phyloP scores from a whole-genome alignment of 108 stramenopile genomes.

The Pseudonitzschia multistriata region DNA sequence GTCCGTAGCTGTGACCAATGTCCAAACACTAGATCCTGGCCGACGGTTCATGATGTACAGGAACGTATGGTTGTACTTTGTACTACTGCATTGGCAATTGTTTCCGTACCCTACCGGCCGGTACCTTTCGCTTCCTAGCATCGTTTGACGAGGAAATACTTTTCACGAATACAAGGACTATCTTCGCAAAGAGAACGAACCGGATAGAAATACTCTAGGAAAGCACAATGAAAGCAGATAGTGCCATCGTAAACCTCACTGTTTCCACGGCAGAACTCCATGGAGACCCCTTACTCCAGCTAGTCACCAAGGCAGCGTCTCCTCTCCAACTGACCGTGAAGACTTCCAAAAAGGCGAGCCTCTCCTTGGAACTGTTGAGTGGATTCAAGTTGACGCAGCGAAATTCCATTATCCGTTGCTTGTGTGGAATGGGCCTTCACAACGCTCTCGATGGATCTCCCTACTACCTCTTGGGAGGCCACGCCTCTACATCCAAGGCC shows the following conservation, averaged over 20 bases:
- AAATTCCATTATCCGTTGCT: conserved; percentile 68
- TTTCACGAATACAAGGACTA: neutral
- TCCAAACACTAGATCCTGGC: too few relatives aligned
- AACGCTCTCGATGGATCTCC: conserved; percentile 66
- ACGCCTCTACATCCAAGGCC: conserved; percentile 37
- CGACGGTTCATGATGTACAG: too few relatives aligned
- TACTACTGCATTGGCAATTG: too few relatives aligned
- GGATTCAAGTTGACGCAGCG: conserved; percentile 57
- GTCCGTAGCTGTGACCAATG: too few relatives aligned
- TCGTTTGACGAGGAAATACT: too few relatives aligned
- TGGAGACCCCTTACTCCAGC: conserved; percentile 53
- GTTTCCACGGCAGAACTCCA: conserved; percentile 39
- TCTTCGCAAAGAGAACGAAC: neutral
- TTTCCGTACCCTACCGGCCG: too few relatives aligned
- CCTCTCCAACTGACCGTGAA: conserved; percentile 52
- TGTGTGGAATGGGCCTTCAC: conserved; percentile 64
- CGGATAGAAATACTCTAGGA: neutral
- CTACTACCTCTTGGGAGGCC: conserved; percentile 58
- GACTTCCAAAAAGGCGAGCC: conserved; percentile 43
- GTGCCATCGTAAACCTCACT: conserved; percentile 57
- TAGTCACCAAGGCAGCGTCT: conserved; percentile 46
- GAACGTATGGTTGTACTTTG: too few relatives aligned
- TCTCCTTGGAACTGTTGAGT: conserved; percentile 32
- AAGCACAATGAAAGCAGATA: neutral
- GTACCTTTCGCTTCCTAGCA: too few relatives aligned